Conservation (phyloP, 257 asterid species). For the Primulina tabacum region DNA sequence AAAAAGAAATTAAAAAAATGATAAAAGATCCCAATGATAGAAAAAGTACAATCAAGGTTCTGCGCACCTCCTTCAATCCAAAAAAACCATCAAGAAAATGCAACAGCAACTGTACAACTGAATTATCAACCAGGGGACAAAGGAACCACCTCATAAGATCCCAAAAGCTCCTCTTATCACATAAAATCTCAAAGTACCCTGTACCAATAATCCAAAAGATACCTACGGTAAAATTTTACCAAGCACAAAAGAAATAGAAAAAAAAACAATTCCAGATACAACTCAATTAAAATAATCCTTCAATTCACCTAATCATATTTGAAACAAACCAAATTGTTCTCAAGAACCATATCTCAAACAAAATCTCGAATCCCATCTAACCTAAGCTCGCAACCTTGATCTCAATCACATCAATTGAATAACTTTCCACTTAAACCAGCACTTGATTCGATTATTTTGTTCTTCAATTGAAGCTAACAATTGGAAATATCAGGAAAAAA, state of each 20-base stretch:
- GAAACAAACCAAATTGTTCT: not conserved
- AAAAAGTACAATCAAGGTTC: not conserved
- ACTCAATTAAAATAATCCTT: not conserved
- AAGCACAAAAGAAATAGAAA: not conserved
- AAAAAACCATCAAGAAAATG: slow-evolving; percentile 25
- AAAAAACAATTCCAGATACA: not conserved
- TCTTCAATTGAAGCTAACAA: not conserved
- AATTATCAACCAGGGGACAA: slow-evolving; percentile 31
- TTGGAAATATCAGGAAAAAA: not conserved
- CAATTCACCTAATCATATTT: not conserved
- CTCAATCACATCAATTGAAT: not conserved
- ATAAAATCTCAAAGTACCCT: slow-evolving; percentile 31
- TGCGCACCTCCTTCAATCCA: slow-evolving; percentile 30
- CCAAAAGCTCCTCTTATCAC: slow-evolving; percentile 30
- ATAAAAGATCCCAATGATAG: not conserved
- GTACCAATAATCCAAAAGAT: slow-evolving; percentile 21
- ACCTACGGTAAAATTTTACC: not conserved
- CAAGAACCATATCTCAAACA: not conserved
- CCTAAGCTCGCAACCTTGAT: not conserved
- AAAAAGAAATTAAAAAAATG: not conserved
- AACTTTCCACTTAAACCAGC: not conserved
- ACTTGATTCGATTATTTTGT: not conserved
- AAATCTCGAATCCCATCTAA: not conserved
- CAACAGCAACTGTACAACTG: slow-evolving; percentile 36
- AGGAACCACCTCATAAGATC: slow-evolving; percentile 47